Evolutionary conservation across 495 filamentous ascomycete species (phyloP).

Genomic region (Tuber calosporum): DNA sequence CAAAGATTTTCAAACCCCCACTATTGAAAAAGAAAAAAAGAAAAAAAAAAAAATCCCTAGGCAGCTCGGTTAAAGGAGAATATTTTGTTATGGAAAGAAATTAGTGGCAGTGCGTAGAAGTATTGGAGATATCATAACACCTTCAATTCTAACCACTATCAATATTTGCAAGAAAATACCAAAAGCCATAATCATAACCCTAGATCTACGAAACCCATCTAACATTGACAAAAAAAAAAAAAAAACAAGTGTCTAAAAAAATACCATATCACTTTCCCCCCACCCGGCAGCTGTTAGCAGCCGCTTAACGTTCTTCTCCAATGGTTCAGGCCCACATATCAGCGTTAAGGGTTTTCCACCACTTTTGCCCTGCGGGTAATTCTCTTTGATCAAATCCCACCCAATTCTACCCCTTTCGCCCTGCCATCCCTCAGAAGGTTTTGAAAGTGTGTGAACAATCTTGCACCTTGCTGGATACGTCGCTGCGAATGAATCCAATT

Average conservation of each 20-base stretch:
- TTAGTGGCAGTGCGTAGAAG: neutral
- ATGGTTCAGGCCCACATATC: slow-evolving; percentile 71
- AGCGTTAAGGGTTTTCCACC: slow-evolving; percentile 59
- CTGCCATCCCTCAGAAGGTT: slow-evolving; percentile 57
- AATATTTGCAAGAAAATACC: neutral
- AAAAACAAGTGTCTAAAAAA: slow-evolving; percentile 55
- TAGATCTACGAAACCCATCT: neutral
- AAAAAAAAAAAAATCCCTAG: neutral
- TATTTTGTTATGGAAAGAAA: neutral
- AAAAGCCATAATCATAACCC: neutral
- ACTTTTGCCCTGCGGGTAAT: slow-evolving; percentile 46
- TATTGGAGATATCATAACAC: neutral
- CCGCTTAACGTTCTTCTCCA: slow-evolving; percentile 63
- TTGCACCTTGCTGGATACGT: slow-evolving; percentile 51
- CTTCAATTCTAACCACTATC: neutral
- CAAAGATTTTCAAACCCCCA: neutral
- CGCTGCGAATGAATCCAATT: slow-evolving; percentile 58
- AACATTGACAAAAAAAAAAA: neutral
- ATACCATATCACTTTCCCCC: slow-evolving; percentile 70
- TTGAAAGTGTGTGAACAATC: slow-evolving; percentile 66
- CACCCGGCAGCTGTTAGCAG: slow-evolving; percentile 65
- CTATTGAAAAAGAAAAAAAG: neutral
- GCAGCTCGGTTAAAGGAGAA: neutral
- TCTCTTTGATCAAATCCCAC: slow-evolving; percentile 54
- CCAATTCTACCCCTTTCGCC: slow-evolving; percentile 66